Conservation (phyloP, 2,329 filamentous ascomycete species). For the Claviceps spartinae region DNA sequence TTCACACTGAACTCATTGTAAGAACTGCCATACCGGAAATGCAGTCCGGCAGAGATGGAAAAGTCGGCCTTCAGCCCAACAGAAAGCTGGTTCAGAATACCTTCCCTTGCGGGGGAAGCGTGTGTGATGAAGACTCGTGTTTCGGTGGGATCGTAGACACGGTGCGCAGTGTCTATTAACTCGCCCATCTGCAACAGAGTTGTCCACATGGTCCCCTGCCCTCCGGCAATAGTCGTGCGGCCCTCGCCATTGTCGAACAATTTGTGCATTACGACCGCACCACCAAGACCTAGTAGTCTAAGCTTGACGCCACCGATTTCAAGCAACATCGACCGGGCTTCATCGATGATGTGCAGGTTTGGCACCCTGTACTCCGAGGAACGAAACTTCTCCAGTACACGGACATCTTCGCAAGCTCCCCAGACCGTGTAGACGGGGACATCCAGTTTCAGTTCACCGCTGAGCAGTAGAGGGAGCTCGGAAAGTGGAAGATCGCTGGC, state of each 20-base stretch:
- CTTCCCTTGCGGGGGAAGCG: constrained; percentile 89
- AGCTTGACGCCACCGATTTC: constrained; percentile 95
- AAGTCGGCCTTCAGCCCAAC: constrained; percentile 97
- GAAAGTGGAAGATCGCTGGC: constrained; percentile 79
- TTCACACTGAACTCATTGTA: constrained; percentile 99
- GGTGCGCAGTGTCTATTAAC: constrained; percentile 91
- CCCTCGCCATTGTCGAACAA: constrained; percentile 98
- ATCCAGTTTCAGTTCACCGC: constrained; percentile 78
- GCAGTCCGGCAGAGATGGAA: constrained; percentile 89
- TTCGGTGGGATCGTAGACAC: constrained; percentile 95
- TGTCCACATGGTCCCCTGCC: constrained; percentile 99
- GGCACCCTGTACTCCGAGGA: constrained; percentile 96
- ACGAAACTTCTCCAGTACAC: constrained; percentile 91
- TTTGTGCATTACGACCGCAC: constrained; percentile 99
- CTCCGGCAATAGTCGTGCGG: constrained; percentile 92
- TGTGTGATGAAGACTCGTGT: constrained; percentile 95
- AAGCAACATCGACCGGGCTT: constrained; percentile 87
- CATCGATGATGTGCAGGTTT: constrained; percentile 96
- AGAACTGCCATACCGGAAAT: constrained; percentile 97
- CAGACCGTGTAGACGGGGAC: constrained; percentile 97
- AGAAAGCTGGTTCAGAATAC: constrained; percentile 92
- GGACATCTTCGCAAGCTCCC: constrained; percentile 97
- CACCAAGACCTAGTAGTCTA: constrained; percentile 80
- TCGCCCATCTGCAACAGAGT: constrained; percentile 97
- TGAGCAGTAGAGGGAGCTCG: constrained; percentile 78